These are phyloP conservation scores for Phytophthora fragariae DNA, from an alignment of 352 stramenopile species.

Conservation along the genomic window DNA sequence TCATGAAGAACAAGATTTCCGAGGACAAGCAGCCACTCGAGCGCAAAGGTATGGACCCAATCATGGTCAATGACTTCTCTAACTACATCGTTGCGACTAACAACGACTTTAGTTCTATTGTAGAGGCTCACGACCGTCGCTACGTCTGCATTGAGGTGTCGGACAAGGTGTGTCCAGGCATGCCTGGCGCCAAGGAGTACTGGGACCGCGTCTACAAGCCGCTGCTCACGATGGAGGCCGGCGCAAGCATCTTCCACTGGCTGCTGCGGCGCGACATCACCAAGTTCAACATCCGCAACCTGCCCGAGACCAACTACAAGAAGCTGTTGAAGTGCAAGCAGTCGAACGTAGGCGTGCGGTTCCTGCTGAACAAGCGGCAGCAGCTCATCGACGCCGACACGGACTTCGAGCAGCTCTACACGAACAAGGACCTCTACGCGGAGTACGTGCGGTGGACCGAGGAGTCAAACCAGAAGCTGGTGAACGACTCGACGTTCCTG, in stretches of 20 bases:
- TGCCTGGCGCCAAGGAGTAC: background rate
- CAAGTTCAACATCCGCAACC: background rate
- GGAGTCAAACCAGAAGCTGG: no score
- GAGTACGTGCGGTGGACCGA: no score
- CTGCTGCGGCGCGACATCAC: background rate
- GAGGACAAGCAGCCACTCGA: background rate
- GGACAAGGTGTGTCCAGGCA: background rate
- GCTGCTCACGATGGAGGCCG: background rate
- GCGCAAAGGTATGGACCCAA: background rate
- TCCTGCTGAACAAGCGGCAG: background rate
- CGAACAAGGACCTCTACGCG: no score
- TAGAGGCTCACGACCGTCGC: background rate
- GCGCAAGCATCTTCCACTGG: background rate
- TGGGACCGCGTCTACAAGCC: background rate
- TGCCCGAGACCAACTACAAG: background rate
- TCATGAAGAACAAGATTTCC: background rate
- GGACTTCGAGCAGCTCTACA: no score
- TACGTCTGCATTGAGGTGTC: background rate
- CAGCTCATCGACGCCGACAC: background rate
- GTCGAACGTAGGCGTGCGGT: background rate
- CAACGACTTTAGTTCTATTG: background rate
- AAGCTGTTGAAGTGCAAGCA: background rate
- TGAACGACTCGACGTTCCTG: no score
- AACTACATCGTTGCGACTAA: slow-evolving; percentile 1
- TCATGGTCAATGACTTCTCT: background rate